Percentiles rank a stretch among this genome's conserved stretches.
Conservation (phyloP, 2,329 filamentous ascomycete species). For the Nannizzia gypsea region DNA sequence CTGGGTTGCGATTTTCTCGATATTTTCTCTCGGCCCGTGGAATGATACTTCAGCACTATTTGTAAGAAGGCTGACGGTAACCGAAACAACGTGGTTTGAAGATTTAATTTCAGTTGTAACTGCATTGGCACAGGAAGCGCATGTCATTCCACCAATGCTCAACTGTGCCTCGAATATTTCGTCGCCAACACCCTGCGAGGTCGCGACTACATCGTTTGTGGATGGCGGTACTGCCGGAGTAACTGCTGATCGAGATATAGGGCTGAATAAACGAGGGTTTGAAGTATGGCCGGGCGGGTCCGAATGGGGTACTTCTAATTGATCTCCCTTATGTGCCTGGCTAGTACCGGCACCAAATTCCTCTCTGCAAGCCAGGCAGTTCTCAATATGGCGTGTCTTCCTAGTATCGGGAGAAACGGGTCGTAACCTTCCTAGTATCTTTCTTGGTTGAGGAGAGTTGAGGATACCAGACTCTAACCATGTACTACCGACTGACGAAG, state of each 20-base stretch:
- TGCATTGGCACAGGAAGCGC: conserved; percentile 54
- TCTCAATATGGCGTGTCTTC: conserved; percentile 35
- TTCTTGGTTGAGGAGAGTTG: conserved; percentile 10
- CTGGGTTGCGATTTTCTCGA: conserved; percentile 36
- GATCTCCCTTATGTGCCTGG: neutral
- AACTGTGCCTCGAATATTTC: conserved; percentile 22
- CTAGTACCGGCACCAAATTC: conserved; percentile 23
- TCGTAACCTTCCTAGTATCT: conserved; percentile 1
- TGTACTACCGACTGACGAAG: conserved; percentile 13
- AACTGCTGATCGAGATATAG: neutral
- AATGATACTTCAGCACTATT: conserved; percentile 56
- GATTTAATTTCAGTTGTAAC: conserved; percentile 50
- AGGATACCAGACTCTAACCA: conserved; percentile 22
- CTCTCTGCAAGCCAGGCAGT: conserved; percentile 40
- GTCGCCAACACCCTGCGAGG: neutral
- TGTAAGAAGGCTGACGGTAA: conserved; percentile 52
- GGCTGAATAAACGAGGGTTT: neutral
- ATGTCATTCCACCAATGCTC: conserved; percentile 61
- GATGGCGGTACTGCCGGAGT: neutral
- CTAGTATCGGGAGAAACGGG: conserved; percentile 14
- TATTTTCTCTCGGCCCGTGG: conserved; percentile 35
- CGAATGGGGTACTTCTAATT: neutral
- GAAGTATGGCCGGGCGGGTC: neutral
- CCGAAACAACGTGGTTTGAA: conserved; percentile 46
- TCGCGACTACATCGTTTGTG: neutral